Base-by-base conservation (phyloP, 2,329 filamentous ascomycete species). In the Aureobasidium vineae region DNA sequence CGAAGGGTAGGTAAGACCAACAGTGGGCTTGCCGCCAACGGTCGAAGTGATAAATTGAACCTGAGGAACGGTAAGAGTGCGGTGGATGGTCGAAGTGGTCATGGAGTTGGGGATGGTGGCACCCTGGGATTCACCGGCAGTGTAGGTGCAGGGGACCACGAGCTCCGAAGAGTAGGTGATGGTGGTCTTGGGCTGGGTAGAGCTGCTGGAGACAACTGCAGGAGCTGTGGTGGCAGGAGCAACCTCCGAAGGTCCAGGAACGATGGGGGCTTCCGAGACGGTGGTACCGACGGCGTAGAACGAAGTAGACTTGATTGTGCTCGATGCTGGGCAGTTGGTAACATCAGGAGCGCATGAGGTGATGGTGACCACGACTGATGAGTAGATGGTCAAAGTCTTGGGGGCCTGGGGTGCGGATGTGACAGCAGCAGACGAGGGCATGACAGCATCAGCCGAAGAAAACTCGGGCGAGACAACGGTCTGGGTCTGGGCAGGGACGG, bases 31-130 rank as follows among this genome's bases (percentile, higher is more conserved):
- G 26, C 75, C 72, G 53, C 72, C 72, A 63, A 72, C 67, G 23
- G 75, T 74, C 33, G 73, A 68, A 40, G 79, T 80, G 36, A 75
- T 76, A 76, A 81, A 81, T 69, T 76, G 73, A 13, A 81, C 78
- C 69, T 79, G 77, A 0, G 81, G 81, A 28, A 83, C 79, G 16
- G 79, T 81, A 66, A 82, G 71, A 23, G 77, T 77, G 5, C 77
- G 81, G 26, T 75, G 71, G 57, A 78, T 70, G 19, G 71, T 70
- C 36, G 71, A 72, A n/a, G 71, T 74, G 65, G 68, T 73, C 68
- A 69, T 73, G 67, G 73, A 73, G 28, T 66, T 69, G 2, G 73
- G 71, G 57, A 77, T 74, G n/a, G 74, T 73, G 41, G 69, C 66
- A 57, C 75, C 75, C 21, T 70, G 66, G 11, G 72, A 74, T n/a